phyloP scores from a whole-genome alignment of 257 asterid genomes.

The Mentha longifolia region DNA sequence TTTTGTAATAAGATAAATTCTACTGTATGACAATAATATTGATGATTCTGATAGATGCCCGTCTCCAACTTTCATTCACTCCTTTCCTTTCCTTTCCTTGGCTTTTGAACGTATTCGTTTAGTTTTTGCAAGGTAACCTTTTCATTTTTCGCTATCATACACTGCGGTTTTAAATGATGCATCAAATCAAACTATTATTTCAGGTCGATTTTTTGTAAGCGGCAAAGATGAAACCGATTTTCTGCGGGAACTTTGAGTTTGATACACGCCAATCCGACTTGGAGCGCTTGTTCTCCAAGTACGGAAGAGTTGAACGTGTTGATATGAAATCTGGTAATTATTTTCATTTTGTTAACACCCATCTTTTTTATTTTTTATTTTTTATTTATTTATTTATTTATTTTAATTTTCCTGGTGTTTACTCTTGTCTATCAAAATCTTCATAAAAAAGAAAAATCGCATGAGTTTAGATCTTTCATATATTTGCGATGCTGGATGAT shows the following conservation, averaged over 20 bases:
- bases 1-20: too few relatives aligned
- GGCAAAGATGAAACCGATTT: conserved; percentile 70
- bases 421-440: too few relatives aligned
- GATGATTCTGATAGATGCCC: neutral
- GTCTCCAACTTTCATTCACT: neutral
- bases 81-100: neutral
- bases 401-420: too few relatives aligned
- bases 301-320: conserved; percentile 80
- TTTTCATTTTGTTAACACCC: neutral
- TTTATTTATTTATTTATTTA: too few relatives aligned
- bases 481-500: too few relatives aligned
- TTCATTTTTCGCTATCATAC: too few relatives aligned
- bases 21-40: too few relatives aligned
- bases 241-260: conserved; percentile 84
- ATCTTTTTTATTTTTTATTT: neutral
- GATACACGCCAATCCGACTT: conserved; percentile 80
- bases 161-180: too few relatives aligned
- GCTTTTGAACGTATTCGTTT: neutral
- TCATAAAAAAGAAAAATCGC: too few relatives aligned
- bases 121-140: conserved; percentile 5
- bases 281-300: conserved; percentile 78
- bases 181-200: too few relatives aligned
- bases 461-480: too few relatives aligned
- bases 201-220: neutral
- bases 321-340: conserved; percentile 90